phyloP scores from a whole-genome alignment of 768 basidiomycete species.

The Rhodotorula graminis region DNA sequence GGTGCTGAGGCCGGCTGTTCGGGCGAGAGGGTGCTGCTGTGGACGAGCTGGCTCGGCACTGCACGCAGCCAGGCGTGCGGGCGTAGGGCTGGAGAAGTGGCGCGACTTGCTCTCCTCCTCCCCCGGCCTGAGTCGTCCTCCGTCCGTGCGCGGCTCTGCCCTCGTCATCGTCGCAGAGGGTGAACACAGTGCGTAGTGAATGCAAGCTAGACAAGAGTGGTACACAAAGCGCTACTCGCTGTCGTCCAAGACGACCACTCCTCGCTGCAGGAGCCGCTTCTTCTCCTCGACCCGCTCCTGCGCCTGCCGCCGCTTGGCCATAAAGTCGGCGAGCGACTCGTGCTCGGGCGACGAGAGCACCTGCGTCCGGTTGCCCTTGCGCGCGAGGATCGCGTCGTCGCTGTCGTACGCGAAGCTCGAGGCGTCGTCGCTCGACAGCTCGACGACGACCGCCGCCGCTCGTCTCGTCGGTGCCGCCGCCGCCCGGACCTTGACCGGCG shows the following conservation, averaged over 20 bases:
- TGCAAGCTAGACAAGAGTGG: background rate
- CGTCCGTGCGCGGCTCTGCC: background rate
- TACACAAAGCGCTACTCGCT: background rate
- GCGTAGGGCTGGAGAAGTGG: background rate
- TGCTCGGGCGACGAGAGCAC: background rate
- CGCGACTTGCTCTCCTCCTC: background rate
- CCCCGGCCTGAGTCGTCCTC: too few species aligned
- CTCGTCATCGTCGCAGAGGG: background rate
- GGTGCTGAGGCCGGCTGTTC: too few species aligned
- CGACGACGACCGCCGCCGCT: background rate
- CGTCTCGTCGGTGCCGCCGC: background rate
- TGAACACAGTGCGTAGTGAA: background rate
- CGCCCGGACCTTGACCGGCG: background rate
- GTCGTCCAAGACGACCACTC: background rate
- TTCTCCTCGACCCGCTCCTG: background rate
- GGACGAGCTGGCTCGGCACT: background rate
- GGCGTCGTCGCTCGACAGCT: background rate
- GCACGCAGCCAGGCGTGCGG: background rate
- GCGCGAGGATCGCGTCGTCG: background rate
- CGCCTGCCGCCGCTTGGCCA: slow-evolving; percentile 1
- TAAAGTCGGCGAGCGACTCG: background rate
- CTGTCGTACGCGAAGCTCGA: background rate
- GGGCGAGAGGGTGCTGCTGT: too few species aligned
- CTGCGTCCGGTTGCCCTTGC: background rate
- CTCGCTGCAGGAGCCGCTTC: background rate